Base-by-base conservation (phyloP, 805 yeast species). In the Ogataea trehaloabstinens region DNA sequence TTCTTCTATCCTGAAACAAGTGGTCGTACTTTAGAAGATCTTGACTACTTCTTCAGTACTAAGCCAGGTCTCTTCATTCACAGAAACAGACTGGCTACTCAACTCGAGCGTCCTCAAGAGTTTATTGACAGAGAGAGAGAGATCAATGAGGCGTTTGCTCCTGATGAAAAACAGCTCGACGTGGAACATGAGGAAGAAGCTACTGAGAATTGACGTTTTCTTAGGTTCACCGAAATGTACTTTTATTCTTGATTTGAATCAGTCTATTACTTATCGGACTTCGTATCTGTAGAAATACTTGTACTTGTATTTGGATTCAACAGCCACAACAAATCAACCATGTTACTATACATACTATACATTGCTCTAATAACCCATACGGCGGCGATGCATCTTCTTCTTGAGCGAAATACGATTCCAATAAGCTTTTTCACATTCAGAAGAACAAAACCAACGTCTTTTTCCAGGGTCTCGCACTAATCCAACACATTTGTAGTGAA, bases 401-500 rank as follows among this genome's bases (percentile, higher is more conserved):
- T 45, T 48, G 18, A 40, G 42, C 13, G 41, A 39, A n/a, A 46
- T 36, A 11, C 49, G 32, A 16, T 43, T 40, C 37, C 41, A 31
- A 22, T 27, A 45, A n/a, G 44, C 28, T 3, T 31, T 39, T 22
- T 50, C 48, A 68, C 98, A 90, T 37, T 82, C 84, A 0, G 43
- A 24, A 0, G 96, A 87, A 66, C 99, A 91, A 60, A 80, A 90
- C 99, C 99, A 91, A 20, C 44, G 41, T 6, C 37, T 31, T 40
- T 82, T 80, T 15, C 93, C 95, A 2, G 98, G 98, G 4, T 95
- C 96, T 36, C 80, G 82, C 15, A 80, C 81, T 43, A 91, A 68
- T 1, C 95, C 95, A 29, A 91, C 96, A 68, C 99, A 93, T 40
- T 81, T 83, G 72, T 90, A 91, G 63, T 93, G 99, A 66, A 91